Conservation (phyloP, 2,329 filamentous ascomycete genomes). For the Aspergillus pseudoterreus region DNA sequence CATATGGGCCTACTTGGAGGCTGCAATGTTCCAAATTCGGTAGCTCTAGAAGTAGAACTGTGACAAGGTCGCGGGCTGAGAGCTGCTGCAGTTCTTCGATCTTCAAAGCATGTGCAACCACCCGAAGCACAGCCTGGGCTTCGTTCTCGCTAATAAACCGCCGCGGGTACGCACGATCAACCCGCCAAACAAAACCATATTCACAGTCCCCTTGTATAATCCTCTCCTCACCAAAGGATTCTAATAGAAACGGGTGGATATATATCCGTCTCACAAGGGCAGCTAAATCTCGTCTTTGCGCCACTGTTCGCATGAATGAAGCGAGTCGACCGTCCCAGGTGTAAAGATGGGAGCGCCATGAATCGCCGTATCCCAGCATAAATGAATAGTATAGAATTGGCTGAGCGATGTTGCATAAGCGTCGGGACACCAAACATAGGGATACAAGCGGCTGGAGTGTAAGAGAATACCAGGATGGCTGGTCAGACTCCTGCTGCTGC, state of each 20-base stretch:
- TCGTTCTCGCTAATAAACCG: background rate
- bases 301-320: conserved; percentile 19
- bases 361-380: conserved; percentile 20
- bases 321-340: conserved; percentile 17
- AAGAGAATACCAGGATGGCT: conserved; percentile 18
- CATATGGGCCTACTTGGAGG: background rate
- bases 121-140: background rate
- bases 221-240: background rate
- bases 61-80: conserved; percentile 4
- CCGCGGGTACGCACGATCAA: background rate
- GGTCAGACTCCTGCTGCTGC: background rate
- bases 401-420: conserved; percentile 12
- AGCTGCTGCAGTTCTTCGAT: background rate
- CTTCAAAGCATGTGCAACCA: background rate
- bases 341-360: conserved; percentile 15
- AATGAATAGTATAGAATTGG: conserved; percentile 21
- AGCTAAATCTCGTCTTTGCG: conserved; percentile 15
- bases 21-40: conserved; percentile 9
- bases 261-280: conserved; percentile 6
- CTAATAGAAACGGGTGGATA: conserved; percentile 3
- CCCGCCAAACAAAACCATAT: no score
- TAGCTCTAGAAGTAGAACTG: conserved; percentile 3
- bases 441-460: conserved; percentile 12
- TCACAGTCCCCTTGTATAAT: background rate
- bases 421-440: conserved; percentile 17